These are phyloP conservation scores for Plasmodium gonderi DNA, from an alignment of 169 alveolate genomes.

Conservation along the genomic window DNA sequence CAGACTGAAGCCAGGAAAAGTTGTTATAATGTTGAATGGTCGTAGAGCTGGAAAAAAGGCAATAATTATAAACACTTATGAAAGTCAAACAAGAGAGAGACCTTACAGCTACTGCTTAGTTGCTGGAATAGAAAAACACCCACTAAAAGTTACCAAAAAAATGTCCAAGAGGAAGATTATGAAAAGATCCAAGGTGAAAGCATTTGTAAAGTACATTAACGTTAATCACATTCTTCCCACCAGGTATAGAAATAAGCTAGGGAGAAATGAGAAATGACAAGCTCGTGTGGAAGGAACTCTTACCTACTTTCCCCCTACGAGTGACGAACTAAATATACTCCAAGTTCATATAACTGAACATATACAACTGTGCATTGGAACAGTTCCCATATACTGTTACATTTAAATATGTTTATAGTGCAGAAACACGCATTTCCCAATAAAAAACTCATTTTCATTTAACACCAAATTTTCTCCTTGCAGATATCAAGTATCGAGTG, in stretches of 20 bases:
- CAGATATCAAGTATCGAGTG: constrained; percentile 70
- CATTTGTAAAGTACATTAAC: constrained; percentile 97
- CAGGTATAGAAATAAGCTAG: constrained; percentile 82
- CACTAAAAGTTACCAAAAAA: constrained; percentile 94
- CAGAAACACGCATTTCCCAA: background rate
- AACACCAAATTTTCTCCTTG: background rate
- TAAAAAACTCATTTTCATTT: background rate
- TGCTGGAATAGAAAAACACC: constrained; percentile 97
- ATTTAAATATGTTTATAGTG: background rate
- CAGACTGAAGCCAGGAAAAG: constrained; percentile 96
- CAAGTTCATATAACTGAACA: too few relatives aligned
- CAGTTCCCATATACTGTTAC: background rate
- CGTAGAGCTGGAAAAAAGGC: constrained; percentile 99
- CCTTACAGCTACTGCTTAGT: constrained; percentile 96
- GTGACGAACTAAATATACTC: too few relatives aligned
- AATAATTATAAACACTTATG: constrained; percentile 95
- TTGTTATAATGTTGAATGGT: constrained; percentile 97
- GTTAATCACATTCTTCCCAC: constrained; percentile 99
- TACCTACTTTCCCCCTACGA: too few relatives aligned
- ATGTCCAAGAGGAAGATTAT: constrained; percentile 94
- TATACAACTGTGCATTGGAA: too few relatives aligned
- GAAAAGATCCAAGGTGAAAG: constrained; percentile 94
- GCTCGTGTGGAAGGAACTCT: background rate
- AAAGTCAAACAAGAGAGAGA: constrained; percentile 95
- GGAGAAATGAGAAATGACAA: background rate